phyloP scores from a whole-genome alignment of 805 yeast species.

The Metschnikowia sp. region DNA sequence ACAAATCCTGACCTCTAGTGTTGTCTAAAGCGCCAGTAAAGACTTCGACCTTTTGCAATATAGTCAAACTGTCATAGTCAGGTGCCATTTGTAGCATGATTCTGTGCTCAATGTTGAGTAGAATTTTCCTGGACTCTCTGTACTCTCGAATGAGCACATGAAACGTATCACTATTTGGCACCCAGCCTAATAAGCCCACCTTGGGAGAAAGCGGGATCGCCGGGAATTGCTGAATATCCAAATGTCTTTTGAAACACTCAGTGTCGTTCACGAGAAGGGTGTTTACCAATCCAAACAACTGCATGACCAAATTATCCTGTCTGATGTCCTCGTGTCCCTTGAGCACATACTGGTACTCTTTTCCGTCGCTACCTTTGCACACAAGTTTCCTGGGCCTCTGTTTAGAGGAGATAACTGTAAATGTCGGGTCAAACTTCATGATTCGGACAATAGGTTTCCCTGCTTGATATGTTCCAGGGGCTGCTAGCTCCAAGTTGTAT shows the following conservation, averaged over 20 bases:
- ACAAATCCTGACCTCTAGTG: slow-evolving; percentile 93
- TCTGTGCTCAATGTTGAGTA: slow-evolving; percentile 89
- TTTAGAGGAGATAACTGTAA: slow-evolving; percentile 87
- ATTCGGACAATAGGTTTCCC: slow-evolving; percentile 77
- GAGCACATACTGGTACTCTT: slow-evolving; percentile 73
- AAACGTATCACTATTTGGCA: slow-evolving; percentile 94
- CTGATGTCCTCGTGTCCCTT: slow-evolving; percentile 98
- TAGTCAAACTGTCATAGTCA: slow-evolving; percentile 83
- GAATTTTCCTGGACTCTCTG: slow-evolving; percentile 84
- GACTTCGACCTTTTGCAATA: slow-evolving; percentile 91
- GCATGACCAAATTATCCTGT: slow-evolving; percentile 97
- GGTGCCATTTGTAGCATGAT: slow-evolving; percentile 98
- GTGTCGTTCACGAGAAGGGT: slow-evolving; percentile 85
- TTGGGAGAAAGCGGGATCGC: slow-evolving; percentile 96
- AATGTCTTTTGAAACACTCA: slow-evolving; percentile 92
- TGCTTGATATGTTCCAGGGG: slow-evolving; percentile 90
- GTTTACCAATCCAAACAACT: slow-evolving; percentile 90
- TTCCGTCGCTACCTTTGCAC: slow-evolving; percentile 87
- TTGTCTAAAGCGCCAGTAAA: slow-evolving; percentile 94
- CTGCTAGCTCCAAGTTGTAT: slow-evolving; percentile 76
- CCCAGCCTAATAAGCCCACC: slow-evolving; percentile 97
- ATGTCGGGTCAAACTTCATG: slow-evolving; percentile 71
- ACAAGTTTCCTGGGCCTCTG: slow-evolving; percentile 89
- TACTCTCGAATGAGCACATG: slow-evolving; percentile 90
- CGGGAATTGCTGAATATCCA: slow-evolving; percentile 86